Evolutionary conservation across 164 flowering plant species (phyloP).

Genomic region (Tinospora cordifolia): DNA sequence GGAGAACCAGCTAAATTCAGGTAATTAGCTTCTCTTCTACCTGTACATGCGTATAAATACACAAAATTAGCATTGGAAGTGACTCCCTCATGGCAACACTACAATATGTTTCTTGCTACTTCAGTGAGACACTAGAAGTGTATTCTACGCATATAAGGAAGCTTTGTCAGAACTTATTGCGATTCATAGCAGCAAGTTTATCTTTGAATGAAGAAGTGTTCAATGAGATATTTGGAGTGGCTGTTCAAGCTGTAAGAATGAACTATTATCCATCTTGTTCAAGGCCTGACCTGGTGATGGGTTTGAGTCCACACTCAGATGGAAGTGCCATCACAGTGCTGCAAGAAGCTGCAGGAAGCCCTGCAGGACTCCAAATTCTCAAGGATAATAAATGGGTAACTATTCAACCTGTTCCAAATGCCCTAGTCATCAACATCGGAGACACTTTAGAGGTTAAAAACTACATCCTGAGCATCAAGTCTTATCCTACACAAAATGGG

Average conservation of each 20-base stretch:
- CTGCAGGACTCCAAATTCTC: constrained; percentile 78
- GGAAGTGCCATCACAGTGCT: constrained; percentile 88
- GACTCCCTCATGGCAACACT: neutral
- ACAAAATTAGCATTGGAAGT: neutral
- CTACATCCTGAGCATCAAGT: neutral
- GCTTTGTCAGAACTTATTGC: constrained; percentile 48
- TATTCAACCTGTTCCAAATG: constrained; percentile 56
- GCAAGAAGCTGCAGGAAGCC: constrained; percentile 55
- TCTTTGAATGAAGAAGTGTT: constrained; percentile 40
- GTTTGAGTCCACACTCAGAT: constrained; percentile 90
- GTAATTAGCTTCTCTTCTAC: constrained; percentile 22
- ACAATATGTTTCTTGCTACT: constrained; percentile 1
- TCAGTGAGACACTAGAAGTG: constrained; percentile 57
- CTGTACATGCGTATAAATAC: neutral
- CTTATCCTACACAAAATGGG: neutral
- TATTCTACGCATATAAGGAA: constrained; percentile 56
- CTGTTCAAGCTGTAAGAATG: constrained; percentile 89
- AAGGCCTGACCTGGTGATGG: constrained; percentile 80
- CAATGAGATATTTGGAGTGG: constrained; percentile 64
- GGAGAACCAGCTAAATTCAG: constrained; percentile 58
- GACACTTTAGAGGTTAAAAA: constrained; percentile 73
- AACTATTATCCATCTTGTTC: constrained; percentile 91
- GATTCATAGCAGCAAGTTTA: constrained; percentile 53
- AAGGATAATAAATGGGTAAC: constrained; percentile 66
- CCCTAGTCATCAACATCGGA: constrained; percentile 83